These are phyloP conservation scores for Amanita rubescens DNA, from an alignment of 768 basidiomycete genomes.

Conservation along the genomic window DNA sequence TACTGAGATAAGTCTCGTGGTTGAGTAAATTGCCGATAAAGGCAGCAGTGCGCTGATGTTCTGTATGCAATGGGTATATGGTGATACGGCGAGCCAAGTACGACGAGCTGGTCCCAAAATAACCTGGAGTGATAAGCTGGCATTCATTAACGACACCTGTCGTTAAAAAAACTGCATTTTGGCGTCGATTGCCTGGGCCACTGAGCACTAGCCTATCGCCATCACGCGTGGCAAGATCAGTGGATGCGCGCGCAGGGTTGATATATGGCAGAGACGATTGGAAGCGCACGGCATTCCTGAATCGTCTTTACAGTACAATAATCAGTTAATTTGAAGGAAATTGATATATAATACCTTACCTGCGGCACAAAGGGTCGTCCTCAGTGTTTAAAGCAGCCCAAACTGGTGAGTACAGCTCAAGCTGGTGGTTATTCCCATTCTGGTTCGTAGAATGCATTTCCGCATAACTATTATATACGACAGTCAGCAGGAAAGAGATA, in stretches of 20 bases:
- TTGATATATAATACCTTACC: not conserved
- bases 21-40: not conserved
- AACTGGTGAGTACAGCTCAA: not conserved
- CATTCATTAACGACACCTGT: not conserved
- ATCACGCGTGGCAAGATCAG: not conserved
- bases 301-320: not conserved
- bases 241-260: not conserved
- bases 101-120: not conserved
- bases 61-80: not conserved
- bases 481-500: not conserved
- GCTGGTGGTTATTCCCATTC: not conserved
- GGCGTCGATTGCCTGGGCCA: not conserved
- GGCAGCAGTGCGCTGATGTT: not conserved
- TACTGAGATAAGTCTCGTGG: not conserved
- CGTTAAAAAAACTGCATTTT: not conserved
- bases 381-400: not conserved
- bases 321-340: not conserved
- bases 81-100: not conserved
- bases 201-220: not conserved
- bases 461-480: not conserved
- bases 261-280: not conserved
- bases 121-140: not conserved
- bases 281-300: not conserved
- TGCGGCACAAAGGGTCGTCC: not conserved
- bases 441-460: not conserved